A percentile compares a stretch with the other conserved stretches of the same genome.
Conservation (phyloP, 1,284 basidiomycete species). For the Melampsora americana region DNA sequence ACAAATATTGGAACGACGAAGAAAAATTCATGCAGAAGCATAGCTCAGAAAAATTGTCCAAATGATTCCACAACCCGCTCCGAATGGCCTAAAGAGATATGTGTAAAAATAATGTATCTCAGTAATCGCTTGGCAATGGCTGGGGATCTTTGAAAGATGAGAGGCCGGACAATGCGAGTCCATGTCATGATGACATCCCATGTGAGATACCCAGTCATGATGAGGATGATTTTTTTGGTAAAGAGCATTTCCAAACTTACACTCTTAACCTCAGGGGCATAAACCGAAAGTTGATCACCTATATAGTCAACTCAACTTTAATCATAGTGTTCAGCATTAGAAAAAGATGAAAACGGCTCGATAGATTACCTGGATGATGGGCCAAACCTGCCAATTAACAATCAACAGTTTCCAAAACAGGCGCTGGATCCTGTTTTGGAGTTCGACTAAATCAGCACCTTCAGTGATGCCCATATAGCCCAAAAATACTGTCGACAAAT, state of each 20-base stretch:
- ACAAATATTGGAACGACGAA: too few relatives aligned
- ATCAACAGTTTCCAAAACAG: conserved; percentile 31
- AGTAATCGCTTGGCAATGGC: not conserved
- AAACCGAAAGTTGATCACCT: conserved; percentile 36
- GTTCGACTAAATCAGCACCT: conserved; percentile 11
- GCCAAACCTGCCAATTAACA: conserved; percentile 38
- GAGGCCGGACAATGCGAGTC: not conserved
- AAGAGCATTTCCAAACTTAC: conserved; percentile 9
- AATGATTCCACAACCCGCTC: conserved; percentile 29
- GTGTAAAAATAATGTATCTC: not conserved
- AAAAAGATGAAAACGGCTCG: not conserved
- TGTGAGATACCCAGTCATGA: not conserved
- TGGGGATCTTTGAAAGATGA: not conserved
- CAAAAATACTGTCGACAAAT: conserved; percentile 11
- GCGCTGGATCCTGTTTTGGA: conserved; percentile 22
- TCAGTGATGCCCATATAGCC: conserved; percentile 34
- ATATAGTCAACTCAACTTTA: not conserved
- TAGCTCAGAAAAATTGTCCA: conserved; percentile 39
- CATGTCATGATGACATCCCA: not conserved
- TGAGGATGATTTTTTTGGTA: too few relatives aligned
- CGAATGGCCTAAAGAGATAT: conserved; percentile 21
- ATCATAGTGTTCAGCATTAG: not conserved
- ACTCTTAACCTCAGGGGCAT: conserved; percentile 38
- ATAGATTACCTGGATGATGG: conserved; percentile 33
- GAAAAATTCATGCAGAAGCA: conserved; percentile 14